Evolutionary conservation across 352 stramenopile genomes (phyloP).

Genomic region (Globisporangium splendens): DNA sequence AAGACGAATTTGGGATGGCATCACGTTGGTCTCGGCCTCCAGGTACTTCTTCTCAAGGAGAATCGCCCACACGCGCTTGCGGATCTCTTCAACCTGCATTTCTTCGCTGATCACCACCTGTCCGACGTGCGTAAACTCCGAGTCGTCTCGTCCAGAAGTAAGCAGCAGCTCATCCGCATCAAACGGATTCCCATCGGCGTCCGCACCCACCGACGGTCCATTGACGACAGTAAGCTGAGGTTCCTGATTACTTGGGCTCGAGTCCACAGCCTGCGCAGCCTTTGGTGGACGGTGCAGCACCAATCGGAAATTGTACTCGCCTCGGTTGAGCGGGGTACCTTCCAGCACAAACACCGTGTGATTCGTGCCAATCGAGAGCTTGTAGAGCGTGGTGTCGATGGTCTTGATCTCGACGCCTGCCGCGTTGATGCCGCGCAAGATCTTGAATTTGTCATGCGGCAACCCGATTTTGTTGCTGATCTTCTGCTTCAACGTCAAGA

Average conservation of each 20-base stretch:
- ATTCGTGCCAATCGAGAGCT: conserved; percentile 69
- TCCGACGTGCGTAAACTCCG: conserved; percentile 46
- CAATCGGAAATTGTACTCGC: conserved; percentile 77
- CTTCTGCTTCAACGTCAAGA: conserved; percentile 50
- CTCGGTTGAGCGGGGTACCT: conserved; percentile 57
- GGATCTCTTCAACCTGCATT: conserved; percentile 71
- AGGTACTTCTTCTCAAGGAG: conserved; percentile 44
- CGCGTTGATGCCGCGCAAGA: conserved; percentile 66
- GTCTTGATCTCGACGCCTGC: conserved; percentile 79
- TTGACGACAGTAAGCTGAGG: conserved; percentile 20
- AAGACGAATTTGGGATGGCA: conserved; percentile 46
- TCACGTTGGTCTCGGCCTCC: conserved; percentile 22
- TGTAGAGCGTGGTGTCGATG: conserved; percentile 70
- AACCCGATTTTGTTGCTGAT: conserved; percentile 51
- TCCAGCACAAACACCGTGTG: conserved; percentile 63
- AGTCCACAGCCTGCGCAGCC: conserved; percentile 1
- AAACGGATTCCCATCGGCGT: conserved; percentile 28
- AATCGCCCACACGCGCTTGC: conserved; percentile 36
- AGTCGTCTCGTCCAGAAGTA: conserved; percentile 43
- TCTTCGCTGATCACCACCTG: conserved; percentile 76
- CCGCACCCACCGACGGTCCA: conserved; percentile 9
- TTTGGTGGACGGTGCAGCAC: conserved; percentile 43
- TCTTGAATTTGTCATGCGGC: conserved; percentile 58
- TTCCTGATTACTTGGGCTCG: conserved; percentile 16
- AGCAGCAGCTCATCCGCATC: conserved; percentile 65